Percentiles rank a stretch among this genome's conserved stretches.
Evolutionary conservation across 345 rosid genomes (phyloP).

Genomic region (Camelina hispida): DNA sequence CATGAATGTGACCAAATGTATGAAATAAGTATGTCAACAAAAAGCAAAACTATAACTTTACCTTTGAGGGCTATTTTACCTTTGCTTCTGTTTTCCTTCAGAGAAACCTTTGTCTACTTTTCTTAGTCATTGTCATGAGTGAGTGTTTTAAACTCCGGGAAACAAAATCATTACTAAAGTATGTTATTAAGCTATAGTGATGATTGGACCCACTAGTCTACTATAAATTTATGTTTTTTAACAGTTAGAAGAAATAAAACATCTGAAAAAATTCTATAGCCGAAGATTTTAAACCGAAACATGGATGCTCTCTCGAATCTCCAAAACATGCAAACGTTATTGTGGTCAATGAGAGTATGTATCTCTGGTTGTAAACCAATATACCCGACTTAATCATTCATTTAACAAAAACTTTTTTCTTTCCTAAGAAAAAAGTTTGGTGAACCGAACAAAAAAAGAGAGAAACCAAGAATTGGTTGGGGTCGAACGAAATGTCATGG

Average conservation of each 20-base stretch:
- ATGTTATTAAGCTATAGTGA: slow-evolving; percentile 1
- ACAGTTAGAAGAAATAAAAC: not conserved
- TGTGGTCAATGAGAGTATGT: not conserved
- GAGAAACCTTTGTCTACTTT: slow-evolving; percentile 21
- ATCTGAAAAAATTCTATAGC: not conserved
- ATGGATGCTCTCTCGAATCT: not conserved
- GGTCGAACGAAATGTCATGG: not conserved
- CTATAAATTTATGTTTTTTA: not conserved
- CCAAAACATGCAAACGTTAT: not conserved
- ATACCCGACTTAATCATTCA: not conserved
- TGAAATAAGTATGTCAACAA: slow-evolving; percentile 31
- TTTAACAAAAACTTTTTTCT: not conserved
- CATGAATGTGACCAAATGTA: slow-evolving; percentile 24
- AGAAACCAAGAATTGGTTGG: not conserved
- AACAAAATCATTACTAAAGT: slow-evolving; percentile 39
- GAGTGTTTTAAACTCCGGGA: slow-evolving; percentile 17
- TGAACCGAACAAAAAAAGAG: not conserved
- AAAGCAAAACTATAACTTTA: slow-evolving; percentile 30
- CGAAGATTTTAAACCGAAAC: not conserved
- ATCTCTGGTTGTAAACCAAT: not conserved
- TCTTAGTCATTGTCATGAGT: slow-evolving; percentile 23
- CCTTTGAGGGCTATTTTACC: slow-evolving; percentile 25
- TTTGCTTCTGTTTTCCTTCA: slow-evolving; percentile 31
- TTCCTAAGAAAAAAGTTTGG: not conserved
- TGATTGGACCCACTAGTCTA: slow-evolving; percentile 23